Evolutionary conservation across 495 filamentous ascomycete genomes (phyloP), one percentile per base, ranked within the genome.

Genomic region (Poronia punctata): DNA sequence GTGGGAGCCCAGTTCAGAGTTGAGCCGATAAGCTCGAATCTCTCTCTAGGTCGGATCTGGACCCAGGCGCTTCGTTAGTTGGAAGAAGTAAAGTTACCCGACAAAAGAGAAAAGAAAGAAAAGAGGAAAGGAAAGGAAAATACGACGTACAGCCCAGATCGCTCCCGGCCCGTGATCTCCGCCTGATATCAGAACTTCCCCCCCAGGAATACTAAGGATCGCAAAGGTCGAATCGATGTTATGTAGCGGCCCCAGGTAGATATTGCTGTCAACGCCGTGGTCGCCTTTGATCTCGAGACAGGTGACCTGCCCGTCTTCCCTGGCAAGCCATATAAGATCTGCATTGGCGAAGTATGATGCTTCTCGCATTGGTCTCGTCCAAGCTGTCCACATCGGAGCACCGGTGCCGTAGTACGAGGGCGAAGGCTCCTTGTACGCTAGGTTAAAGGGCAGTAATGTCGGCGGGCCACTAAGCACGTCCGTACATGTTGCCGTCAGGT

Each of bases 1-100:
- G 81, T 72, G 1, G 92, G 88, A 0, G 86, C 76, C 89, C 88
- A 95, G 53, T 88, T 95, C 21, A n/a, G n/a, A n/a, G n/a, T n/a
- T n/a, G n/a, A n/a, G n/a, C n/a, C n/a, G n/a, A n/a, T n/a, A n/a
- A n/a, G n/a, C n/a, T n/a, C n/a, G n/a, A n/a, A n/a, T n/a, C n/a
- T n/a, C n/a, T n/a, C n/a, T n/a, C n/a, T n/a, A n/a, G n/a, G n/a
- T n/a, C n/a, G 80, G 72, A 35, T 75, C 57, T 5, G 60, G 60
- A 26, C 75, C 67, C 16, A 67, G 45, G 28, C 66, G 50, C 49
- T 68, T 62, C 15, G 69, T 56, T 24, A 62, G 53, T 30, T 56
- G 35, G 24, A 24, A 23, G 22, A 20, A 10, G 7, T 29, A 20
- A 30, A 15, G 30, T 63, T 34, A 65, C 57, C 33, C 10, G 10